A percentile compares a stretch with the other conserved stretches of the same genome.
These are phyloP conservation scores for Tetrapisispora iriomotensis DNA, from an alignment of 805 yeast species.

Conservation along the genomic window DNA sequence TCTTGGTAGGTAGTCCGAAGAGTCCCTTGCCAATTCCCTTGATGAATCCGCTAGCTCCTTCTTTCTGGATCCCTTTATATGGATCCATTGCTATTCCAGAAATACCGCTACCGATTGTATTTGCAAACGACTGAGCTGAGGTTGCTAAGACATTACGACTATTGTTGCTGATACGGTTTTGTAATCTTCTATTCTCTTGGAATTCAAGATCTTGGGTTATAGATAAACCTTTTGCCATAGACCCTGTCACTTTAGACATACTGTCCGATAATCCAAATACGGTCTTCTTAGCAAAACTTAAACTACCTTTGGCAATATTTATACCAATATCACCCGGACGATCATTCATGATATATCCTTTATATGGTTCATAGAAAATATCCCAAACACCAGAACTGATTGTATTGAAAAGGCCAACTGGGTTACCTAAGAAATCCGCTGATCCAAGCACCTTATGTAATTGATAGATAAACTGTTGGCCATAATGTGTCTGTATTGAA, in stretches of 20 bases:
- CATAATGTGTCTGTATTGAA: slow-evolving; percentile 73
- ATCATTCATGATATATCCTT: slow-evolving; percentile 88
- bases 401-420: slow-evolving; percentile 91
- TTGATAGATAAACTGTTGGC: slow-evolving; percentile 86
- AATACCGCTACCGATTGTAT: slow-evolving; percentile 78
- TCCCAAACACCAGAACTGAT: slow-evolving; percentile 93
- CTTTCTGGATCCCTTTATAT: slow-evolving; percentile 75
- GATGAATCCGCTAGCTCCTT: slow-evolving; percentile 86
- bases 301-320: slow-evolving; percentile 91
- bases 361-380: slow-evolving; percentile 93
- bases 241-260: slow-evolving; percentile 84
- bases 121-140: slow-evolving; percentile 85
- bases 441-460: slow-evolving; percentile 88
- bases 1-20: slow-evolving; percentile 93
- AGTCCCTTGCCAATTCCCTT: slow-evolving; percentile 91
- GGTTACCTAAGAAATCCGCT: slow-evolving; percentile 93
- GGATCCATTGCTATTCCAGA: slow-evolving; percentile 89
- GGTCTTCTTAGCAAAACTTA: slow-evolving; percentile 87
- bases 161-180: slow-evolving; percentile 68
- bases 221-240: slow-evolving; percentile 87
- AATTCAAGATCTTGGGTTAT: slow-evolving; percentile 78
- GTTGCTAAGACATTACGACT: slow-evolving; percentile 74
- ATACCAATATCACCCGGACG: slow-evolving; percentile 94
- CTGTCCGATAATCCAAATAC: slow-evolving; percentile 94
- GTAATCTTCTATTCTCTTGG: slow-evolving; percentile 71